Base-by-base conservation (phyloP, 441 rosid species). In the Populus hybrid region DNA sequence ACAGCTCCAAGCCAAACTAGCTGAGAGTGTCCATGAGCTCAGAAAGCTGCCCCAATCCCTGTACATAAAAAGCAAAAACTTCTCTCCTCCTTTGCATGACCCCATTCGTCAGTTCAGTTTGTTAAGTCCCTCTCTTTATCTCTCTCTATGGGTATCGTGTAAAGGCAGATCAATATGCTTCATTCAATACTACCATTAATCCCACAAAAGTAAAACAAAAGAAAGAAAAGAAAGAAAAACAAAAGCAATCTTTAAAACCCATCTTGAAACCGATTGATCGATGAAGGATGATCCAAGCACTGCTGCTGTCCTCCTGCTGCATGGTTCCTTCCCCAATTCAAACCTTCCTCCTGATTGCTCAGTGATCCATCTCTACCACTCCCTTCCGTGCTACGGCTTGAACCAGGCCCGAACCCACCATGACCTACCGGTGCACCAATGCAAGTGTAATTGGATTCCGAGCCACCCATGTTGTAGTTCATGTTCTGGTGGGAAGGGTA, bases 401-500 rank as follows among this genome's bases (percentile, higher is more conserved):
- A 75, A 26, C 83, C 81, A 9, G 81, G 83, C 18, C 83, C 77
- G 40, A 82, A 79, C 38, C 82, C 86, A 50, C 85, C 84, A 28
- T 82, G 87, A 65, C 87, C 88, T 8, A 95, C 87, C 14, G 98
- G 99, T 18, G 94, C 93, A 46, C 94, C 93, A 2, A 90, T 87
- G 91, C 96, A 93, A 20, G 94, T 87, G 89, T 91, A 92, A 81
- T 77, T 86, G 3, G 89, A 81, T 14, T 88, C 86, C 20, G 73
- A 79, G 46, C 77, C 72, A 23, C 83, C 84, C 76, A 81, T 72
- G 30, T 10, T 32, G 82, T 72, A 79, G 74, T 74, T 80, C 79
- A 86, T 73, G 81, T 77, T 77, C 69, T 84, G 86, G 40, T 76
- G 83, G 46, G 69, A 76, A 63, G 87, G 84, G 65, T 83, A 81